phyloP scores from a whole-genome alignment of 177 flowering plant genomes.

The Vitis hybrid region DNA sequence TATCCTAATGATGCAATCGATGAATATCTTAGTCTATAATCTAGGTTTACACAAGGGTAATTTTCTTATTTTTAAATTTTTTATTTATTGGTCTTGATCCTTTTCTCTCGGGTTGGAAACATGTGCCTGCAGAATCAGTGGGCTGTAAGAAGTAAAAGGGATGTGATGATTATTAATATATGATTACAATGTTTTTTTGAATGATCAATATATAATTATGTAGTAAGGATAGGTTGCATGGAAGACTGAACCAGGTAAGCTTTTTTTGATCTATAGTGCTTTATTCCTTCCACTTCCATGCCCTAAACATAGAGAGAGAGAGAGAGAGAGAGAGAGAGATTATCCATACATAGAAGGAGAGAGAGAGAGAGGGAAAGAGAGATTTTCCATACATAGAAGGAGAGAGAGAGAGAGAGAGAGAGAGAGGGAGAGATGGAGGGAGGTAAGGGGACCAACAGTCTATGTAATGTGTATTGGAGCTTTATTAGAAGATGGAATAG shows the following conservation, averaged over 20 bases:
- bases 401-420: too few species aligned
- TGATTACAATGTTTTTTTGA: slow-evolving; percentile 37
- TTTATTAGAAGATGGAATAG: slow-evolving; percentile 64
- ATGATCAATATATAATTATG: slow-evolving; percentile 41
- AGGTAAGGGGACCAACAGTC: slow-evolving; percentile 50
- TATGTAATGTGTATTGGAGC: slow-evolving; percentile 28
- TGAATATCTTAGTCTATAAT: too few species aligned
- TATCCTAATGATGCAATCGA: background rate
- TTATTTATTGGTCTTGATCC: slow-evolving; percentile 1
- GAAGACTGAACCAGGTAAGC: slow-evolving; percentile 37
- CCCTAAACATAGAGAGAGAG: slow-evolving; percentile 16
- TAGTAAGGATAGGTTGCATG: slow-evolving; percentile 30
- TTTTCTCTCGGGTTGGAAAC: slow-evolving; percentile 18
- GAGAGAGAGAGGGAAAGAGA: too few species aligned
- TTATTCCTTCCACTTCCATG: slow-evolving; percentile 54
- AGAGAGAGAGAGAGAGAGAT: too few species aligned
- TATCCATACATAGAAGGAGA: too few species aligned
- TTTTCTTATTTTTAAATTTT: too few species aligned
- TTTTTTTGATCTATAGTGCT: slow-evolving; percentile 30
- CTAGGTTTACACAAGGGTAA: background rate
- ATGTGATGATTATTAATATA: slow-evolving; percentile 45
- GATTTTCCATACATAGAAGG: too few species aligned
- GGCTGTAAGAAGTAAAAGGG: slow-evolving; percentile 28
- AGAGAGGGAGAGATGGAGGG: too few species aligned
- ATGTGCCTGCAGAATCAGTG: slow-evolving; percentile 33